Evolutionary conservation across 345 rosid species (phyloP), one percentile per base, ranked within the genome.

Genomic region (Populus davidiana): DNA sequence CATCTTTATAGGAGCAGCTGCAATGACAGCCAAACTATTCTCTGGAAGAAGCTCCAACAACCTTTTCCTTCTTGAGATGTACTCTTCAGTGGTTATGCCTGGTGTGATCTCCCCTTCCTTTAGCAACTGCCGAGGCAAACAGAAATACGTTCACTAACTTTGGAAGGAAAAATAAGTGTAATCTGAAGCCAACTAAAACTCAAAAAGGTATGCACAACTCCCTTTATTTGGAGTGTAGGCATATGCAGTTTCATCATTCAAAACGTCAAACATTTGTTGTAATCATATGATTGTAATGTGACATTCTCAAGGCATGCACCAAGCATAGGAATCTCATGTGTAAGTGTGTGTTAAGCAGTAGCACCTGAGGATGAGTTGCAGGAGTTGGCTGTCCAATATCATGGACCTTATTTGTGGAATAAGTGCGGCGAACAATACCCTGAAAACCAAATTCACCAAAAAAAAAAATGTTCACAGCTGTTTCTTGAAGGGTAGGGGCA

Each of bases 341-440:
- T 10, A 43, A 66, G 43, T 7, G 38, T 4, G 62, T 21, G 52
- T 44, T 50, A 23, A 63, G 72, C 59, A 35, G 23, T 31, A 66
- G 70, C 77, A 93, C 98, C 93, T 93, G 90, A 83, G 98, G 98
- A 85, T 94, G 98, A 79, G 98, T 86, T 12, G 90, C 82, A 3
- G 94, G 84, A 81, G 92, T 89, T 75, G 98, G 99, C 81, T 95
- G 99, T 49, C 99, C 99, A 79, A 89, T 76, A 83, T 95, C 97
- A 63, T 29, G 38, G 71, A 84, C 75, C 47, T 82, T 80, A 70
- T 75, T 80, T 2, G 93, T 85, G 77, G 94, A 93, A 86, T 84
- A 95, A 72, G 88, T 73, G 73, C 70, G 50, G 64, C 73, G 61
- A 71, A 77, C 71, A 35, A 79, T 78, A 14, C 67, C 87, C 98